phyloP scores from a whole-genome alignment of 1,284 basidiomycete species.

The Irpex sp. region DNA sequence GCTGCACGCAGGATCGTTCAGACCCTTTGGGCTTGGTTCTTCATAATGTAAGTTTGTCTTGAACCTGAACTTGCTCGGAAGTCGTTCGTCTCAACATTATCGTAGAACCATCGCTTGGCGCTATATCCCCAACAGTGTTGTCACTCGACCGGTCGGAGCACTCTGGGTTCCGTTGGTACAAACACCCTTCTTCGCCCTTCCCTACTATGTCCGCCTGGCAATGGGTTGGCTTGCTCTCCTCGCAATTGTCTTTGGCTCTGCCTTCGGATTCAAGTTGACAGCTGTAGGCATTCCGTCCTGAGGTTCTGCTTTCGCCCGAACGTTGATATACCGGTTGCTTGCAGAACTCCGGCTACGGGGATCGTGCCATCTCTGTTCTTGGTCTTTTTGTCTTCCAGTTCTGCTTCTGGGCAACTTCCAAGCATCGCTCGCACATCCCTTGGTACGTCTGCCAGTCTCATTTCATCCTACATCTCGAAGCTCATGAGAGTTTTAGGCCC shows the following conservation, averaged over 20 bases:
- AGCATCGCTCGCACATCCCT: conserved; percentile 56
- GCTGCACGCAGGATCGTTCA: conserved; percentile 61
- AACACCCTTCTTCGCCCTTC: conserved; percentile 68
- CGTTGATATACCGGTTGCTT: conserved; percentile 19
- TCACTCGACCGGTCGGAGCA: conserved; percentile 62
- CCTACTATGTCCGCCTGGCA: conserved; percentile 49
- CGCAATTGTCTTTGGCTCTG: conserved; percentile 75
- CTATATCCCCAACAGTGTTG: conserved; percentile 66
- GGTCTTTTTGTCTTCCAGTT: conserved; percentile 77
- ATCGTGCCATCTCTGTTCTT: conserved; percentile 78
- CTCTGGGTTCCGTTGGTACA: conserved; percentile 65
- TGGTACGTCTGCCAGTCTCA: conserved; percentile 42
- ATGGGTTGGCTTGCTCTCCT: conserved; percentile 75
- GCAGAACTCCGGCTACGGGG: conserved; percentile 62
- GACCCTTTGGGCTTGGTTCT: conserved; percentile 78
- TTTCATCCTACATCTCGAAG: too few relatives aligned
- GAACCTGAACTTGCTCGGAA: neutral
- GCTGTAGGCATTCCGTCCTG: conserved; percentile 32
- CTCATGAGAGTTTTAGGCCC: conserved; percentile 37
- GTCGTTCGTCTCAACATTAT: neutral
- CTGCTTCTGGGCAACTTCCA: conserved; percentile 65
- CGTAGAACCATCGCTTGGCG: conserved; percentile 75
- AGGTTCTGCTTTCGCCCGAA: conserved; percentile 2
- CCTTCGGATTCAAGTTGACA: conserved; percentile 71
- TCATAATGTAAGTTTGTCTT: conserved; percentile 50